Base-by-base conservation (phyloP, 2,329 filamentous ascomycete species). In the Ceratocystis papillata region DNA sequence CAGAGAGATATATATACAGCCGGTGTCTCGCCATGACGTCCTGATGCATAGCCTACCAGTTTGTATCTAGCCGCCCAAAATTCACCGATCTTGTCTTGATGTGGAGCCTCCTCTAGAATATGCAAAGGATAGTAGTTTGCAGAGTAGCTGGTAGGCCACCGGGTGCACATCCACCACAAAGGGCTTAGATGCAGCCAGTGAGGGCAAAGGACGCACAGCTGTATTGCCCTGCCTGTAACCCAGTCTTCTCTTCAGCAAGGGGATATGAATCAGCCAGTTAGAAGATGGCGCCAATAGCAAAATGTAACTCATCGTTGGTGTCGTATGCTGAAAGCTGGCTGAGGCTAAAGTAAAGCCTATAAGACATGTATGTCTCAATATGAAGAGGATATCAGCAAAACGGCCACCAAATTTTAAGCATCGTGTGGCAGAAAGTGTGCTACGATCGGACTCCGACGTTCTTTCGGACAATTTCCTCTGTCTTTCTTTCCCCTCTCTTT, bases 381-480 rank as follows among this genome's bases (percentile, higher is more conserved):
- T 15, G 8, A 3, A 28, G 20, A 28, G 17, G 30, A 57, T 33
- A 28, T 57, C 20, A 30, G 53, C 53, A 57, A 15, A 57, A 57
- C 30, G 3, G 22, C 22, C 15, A 22, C 22, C 22, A 12, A 30
- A 57, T 15, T 57, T 30, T 30, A 30, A 28, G 8, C 53, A 28
- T 17, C 53, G 53, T 57, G 22, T 57, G 25, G 53, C 22, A 57
- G 12, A 30, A 57, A 22, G 53, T 28, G 53, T 57, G 53, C 15
- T 28, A 57, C 53, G 25, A 30, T 57, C 53, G 53, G 53, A 57
- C 53, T 57, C 53, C 53, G n/a, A 55, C 7, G 22, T 57, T 6
- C 22, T 25, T 50, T 50, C 46, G 46, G 46, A 50, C 46, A 50
- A n/a, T 57, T 57, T 30, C 22, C 20, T 57, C 53, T 17, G 20